These are phyloP conservation scores for Yamadazyma jaroonii DNA, from an alignment of 1,139 yeast species.

Conservation along the genomic window DNA sequence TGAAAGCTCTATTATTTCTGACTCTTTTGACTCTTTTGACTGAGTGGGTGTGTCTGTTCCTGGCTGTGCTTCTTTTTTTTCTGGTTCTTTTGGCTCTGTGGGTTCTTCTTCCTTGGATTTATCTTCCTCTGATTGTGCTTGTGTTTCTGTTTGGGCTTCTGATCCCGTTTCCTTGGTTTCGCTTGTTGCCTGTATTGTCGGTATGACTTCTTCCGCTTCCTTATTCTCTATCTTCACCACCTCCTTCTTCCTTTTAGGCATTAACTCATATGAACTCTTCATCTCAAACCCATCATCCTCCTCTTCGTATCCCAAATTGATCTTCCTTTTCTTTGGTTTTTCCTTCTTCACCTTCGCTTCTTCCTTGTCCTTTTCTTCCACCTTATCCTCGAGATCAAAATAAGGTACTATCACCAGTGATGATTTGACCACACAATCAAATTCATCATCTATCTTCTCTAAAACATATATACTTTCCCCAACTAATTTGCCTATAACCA, in stretches of 20 bases:
- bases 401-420: conserved; percentile 34
- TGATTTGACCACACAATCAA: conserved; percentile 38
- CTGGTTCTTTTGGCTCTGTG: conserved; percentile 5
- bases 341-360: conserved; percentile 17
- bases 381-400: conserved; percentile 14
- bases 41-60: too few species aligned
- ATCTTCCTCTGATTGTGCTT: too few species aligned
- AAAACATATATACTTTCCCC: conserved; percentile 60
- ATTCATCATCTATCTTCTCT: conserved; percentile 51
- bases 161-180: neutral
- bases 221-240: conserved; percentile 1
- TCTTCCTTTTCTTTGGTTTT: conserved; percentile 17
- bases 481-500: conserved; percentile 56
- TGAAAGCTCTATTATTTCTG: neutral
- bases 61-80: conserved; percentile 6
- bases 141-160: neutral
- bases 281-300: conserved; percentile 34
- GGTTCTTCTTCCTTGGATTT: conserved; percentile 1
- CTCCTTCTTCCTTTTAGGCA: conserved; percentile 8
- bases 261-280: conserved; percentile 45
- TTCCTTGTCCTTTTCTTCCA: conserved; percentile 21
- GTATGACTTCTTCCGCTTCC: conserved; percentile 1
- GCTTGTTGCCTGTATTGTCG: neutral
- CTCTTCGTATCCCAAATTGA: conserved; percentile 9
- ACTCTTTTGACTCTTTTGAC: neutral